Evolutionary conservation across 2,329 filamentous ascomycete species (phyloP).

Genomic region (Cephalotrichum gorgonifer): DNA sequence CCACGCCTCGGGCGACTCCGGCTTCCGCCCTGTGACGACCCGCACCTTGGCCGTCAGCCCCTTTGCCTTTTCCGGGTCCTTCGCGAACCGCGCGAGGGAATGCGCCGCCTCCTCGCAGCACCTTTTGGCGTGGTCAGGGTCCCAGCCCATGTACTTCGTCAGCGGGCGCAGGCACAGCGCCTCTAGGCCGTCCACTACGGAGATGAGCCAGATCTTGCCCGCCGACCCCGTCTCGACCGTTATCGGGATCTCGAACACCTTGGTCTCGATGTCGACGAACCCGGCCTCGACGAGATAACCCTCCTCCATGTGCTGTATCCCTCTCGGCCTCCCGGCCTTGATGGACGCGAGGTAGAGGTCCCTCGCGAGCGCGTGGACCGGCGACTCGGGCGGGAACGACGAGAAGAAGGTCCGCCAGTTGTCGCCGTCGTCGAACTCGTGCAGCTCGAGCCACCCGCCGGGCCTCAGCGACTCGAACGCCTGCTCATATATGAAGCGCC

Average conservation of each 20-base stretch:
- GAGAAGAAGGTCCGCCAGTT: slow-evolving; percentile 15
- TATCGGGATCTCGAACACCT: slow-evolving; percentile 37
- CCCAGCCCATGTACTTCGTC: slow-evolving; percentile 43
- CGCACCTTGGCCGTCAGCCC: slow-evolving; percentile 35
- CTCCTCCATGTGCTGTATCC: slow-evolving; percentile 33
- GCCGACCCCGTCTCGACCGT: slow-evolving; percentile 31
- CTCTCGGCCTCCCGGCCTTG: slow-evolving; percentile 32
- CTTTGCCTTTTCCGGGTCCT: slow-evolving; percentile 30
- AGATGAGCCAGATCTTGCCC: slow-evolving; percentile 44
- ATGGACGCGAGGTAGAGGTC: slow-evolving; percentile 33
- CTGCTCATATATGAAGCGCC: slow-evolving; percentile 42
- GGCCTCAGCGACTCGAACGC: slow-evolving; percentile 42
- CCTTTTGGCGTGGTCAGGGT: slow-evolving; percentile 33
- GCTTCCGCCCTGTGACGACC: slow-evolving; percentile 40
- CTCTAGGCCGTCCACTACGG: slow-evolving; percentile 39
- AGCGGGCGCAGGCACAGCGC: slow-evolving; percentile 36
- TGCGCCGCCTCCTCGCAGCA: slow-evolving; percentile 35
- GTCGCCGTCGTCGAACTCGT: slow-evolving; percentile 41
- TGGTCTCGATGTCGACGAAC: slow-evolving; percentile 39
- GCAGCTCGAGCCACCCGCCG: slow-evolving; percentile 46
- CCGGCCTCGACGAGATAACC: slow-evolving; percentile 34
- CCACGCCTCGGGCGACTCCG: slow-evolving; percentile 12
- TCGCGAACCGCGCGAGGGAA: slow-evolving; percentile 37
- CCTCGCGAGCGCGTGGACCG: slow-evolving; percentile 28
- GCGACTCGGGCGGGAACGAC: slow-evolving; percentile 31